Conservation (phyloP, 805 yeast genomes). For the Nakazawaea ishiwadae region DNA sequence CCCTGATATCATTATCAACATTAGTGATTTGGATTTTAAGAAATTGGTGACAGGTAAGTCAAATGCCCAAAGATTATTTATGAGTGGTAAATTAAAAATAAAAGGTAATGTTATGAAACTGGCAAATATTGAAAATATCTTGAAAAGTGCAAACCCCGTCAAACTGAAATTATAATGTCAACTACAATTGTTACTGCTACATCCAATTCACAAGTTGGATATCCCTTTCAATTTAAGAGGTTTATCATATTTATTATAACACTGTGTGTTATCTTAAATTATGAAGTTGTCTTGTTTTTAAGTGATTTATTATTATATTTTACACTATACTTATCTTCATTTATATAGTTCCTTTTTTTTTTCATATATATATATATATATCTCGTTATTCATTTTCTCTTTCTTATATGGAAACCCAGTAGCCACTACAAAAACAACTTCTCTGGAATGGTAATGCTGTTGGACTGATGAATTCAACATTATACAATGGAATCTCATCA, state of each 20-base stretch:
- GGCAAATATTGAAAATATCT: conserved; percentile 63
- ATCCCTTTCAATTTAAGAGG: neutral
- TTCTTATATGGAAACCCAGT: conserved; percentile 51
- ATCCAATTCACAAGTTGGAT: too few species aligned
- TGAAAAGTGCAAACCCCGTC: conserved; percentile 45
- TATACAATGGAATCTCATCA: conserved; percentile 25
- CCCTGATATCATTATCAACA: conserved; percentile 60
- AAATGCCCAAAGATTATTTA: conserved; percentile 78
- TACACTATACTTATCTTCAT: conserved; percentile 4
- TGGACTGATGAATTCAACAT: conserved; percentile 20
- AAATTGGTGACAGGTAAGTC: conserved; percentile 74
- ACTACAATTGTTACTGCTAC: conserved; percentile 41
- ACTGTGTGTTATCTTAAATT: neutral
- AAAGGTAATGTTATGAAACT: conserved; percentile 93
- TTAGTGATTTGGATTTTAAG: conserved; percentile 66
- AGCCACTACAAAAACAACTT: conserved; percentile 74
- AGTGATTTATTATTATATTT: conserved; percentile 9
- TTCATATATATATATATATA: neutral
- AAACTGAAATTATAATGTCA: conserved; percentile 38
- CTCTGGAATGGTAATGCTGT: conserved; percentile 64
- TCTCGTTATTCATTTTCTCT: conserved; percentile 3
- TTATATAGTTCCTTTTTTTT: neutral
- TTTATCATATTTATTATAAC: neutral
- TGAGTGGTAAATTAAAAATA: conserved; percentile 80
- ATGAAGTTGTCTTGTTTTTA: conserved; percentile 6